Conservation (phyloP, 768 basidiomycete genomes). For the Leucosporidium yakuticum region DNA sequence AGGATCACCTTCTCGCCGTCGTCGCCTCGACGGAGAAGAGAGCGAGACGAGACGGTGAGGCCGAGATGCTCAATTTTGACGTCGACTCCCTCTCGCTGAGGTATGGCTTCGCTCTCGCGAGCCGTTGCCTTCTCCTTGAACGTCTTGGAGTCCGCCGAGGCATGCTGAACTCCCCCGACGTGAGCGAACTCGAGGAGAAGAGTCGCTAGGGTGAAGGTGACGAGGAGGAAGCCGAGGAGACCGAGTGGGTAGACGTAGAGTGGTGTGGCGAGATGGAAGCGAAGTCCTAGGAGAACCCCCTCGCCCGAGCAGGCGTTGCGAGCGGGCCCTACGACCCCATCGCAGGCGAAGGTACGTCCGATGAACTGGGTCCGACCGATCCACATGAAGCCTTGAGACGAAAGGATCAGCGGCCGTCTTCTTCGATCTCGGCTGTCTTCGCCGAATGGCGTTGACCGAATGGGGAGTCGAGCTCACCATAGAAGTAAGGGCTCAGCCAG, state of each 20-base stretch:
- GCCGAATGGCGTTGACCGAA: not conserved
- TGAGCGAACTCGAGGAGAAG: conserved; percentile 42
- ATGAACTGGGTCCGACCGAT: conserved; percentile 47
- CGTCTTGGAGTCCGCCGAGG: conserved; percentile 19
- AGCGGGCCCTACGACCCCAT: conserved; percentile 36
- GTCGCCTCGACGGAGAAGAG: conserved; percentile 15
- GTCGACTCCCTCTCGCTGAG: conserved; percentile 41
- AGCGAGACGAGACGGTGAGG: conserved; percentile 15
- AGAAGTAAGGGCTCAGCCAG: conserved; percentile 48
- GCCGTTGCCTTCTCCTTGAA: conserved; percentile 6
- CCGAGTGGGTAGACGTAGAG: conserved; percentile 38
- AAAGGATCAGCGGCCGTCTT: too few species aligned
- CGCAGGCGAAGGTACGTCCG: conserved; percentile 41
- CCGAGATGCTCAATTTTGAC: conserved; percentile 39
- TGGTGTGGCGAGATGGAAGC: conserved; percentile 39
- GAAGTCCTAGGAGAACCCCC: conserved; percentile 45
- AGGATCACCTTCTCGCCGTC: conserved; percentile 41
- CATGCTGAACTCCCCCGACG: conserved; percentile 45
- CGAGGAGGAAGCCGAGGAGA: conserved; percentile 41
- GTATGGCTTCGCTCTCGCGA: conserved; percentile 33
- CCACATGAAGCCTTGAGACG: conserved; percentile 39
- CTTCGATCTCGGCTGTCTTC: not conserved
- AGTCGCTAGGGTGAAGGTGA: conserved; percentile 40
- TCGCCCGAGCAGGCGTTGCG: conserved; percentile 44
- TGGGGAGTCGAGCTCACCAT: conserved; percentile 40